Base-by-base conservation (phyloP, 2,329 filamentous ascomycete genomes). In the Claviceps sp. region DNA sequence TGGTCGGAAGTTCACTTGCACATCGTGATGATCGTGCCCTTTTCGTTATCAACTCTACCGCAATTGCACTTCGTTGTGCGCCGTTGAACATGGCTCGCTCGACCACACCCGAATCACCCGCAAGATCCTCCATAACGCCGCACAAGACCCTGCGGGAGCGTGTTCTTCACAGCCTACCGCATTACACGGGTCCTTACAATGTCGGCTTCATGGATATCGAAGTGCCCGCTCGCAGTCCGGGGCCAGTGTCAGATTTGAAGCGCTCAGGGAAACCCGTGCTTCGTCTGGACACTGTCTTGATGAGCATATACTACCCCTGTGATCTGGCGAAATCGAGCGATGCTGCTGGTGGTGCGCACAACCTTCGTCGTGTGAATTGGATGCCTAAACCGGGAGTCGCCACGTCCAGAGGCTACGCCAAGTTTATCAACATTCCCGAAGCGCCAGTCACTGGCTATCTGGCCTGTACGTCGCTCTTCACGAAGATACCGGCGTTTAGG, bases 181-280 rank as follows among this genome's bases (percentile, higher is more conserved):
- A 72, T 14, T 84, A 84, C 60, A 74, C 76, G 1, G 83, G 84
- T 0, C 80, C 80, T 0, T 84, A 85, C 63, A 75, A 75, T 56
- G 83, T 88, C 42, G 83, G 84, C 26, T 84, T 80, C 13, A 73
- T 85, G 62, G 82, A 86, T 58, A 70, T 83, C 52, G 82, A 86
- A 63, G 73, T 85, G 30, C 80, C 82, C 5, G 74, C 73, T 16
- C 62, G 67, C 13, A 53, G 66, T 1, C 69, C 70, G 13, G 64
- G 67, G 22, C 62, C 63, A 11, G 66, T 73, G 51, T 74, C 68
- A 14, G 60, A 62, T 55, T 67, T 72, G 53, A 69, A 67, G 54
- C 63, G 70, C 44, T 62, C 70, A 47, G 61, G 65, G 40, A 65
- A 63, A 48, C 66, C 67, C 24, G 66, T 71, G 2, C 60, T 73